A percentile compares a stretch with the other conserved stretches of the same genome.
These are phyloP conservation scores for Perkinsus chesapeaki DNA, from an alignment of 169 alveolate species.

Conservation along the genomic window DNA sequence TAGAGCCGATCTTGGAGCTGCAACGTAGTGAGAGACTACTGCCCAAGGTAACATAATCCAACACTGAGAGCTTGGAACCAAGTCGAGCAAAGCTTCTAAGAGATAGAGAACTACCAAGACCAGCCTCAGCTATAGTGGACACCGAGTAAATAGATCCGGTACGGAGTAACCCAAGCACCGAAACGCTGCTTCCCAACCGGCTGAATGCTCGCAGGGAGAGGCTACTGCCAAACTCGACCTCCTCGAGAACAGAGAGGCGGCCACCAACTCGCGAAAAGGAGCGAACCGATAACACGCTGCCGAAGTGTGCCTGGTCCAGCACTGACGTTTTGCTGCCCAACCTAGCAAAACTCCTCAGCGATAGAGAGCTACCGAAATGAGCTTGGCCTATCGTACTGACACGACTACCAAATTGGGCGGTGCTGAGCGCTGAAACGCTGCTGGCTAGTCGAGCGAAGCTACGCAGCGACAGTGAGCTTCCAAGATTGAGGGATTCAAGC, in stretches of 20 bases:
- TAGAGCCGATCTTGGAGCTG: background rate
- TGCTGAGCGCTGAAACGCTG: background rate
- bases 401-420: background rate
- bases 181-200: background rate
- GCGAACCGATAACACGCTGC: conserved; percentile 2
- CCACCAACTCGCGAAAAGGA: background rate
- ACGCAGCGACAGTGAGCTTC: background rate
- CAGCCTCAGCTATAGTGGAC: background rate
- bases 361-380: background rate
- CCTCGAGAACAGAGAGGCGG: background rate
- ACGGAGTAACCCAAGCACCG: background rate
- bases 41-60: background rate
- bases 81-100: background rate
- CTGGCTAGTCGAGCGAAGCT: background rate
- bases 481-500: background rate
- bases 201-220: background rate
- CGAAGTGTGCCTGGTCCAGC: background rate
- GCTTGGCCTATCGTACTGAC: background rate
- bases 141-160: background rate
- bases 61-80: background rate
- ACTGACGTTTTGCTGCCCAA: background rate
- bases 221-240: background rate
- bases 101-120: conserved; percentile 3
- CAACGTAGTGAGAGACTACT: background rate
- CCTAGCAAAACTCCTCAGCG: background rate